Conservation (phyloP, 2,329 filamentous ascomycete genomes). For the Neopestalotiopsis rosae region DNA sequence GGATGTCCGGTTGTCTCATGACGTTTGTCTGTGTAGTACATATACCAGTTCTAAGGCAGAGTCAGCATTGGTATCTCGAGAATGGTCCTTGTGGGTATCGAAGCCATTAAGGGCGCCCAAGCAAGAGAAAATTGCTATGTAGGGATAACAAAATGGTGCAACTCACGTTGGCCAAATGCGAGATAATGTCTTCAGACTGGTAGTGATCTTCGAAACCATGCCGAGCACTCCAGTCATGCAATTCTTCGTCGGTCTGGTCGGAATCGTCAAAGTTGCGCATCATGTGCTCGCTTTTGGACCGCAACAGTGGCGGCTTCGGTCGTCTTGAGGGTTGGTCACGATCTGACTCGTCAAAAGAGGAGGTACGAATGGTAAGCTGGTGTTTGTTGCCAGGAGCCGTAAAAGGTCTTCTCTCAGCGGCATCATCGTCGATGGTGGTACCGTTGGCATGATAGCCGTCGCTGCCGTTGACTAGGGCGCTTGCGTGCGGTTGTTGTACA, state of each 20-base stretch:
- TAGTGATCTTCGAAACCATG: slow-evolving; percentile 95
- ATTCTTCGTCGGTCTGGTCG: slow-evolving; percentile 50
- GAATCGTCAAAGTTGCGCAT: slow-evolving; percentile 43
- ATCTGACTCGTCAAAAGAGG: slow-evolving; percentile 37
- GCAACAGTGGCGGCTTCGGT: slow-evolving; percentile 55
- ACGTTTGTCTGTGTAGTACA: slow-evolving; percentile 98
- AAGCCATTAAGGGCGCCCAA: neutral
- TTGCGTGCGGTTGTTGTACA: slow-evolving; percentile 7
- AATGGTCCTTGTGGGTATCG: neutral
- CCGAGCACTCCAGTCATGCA: slow-evolving; percentile 64
- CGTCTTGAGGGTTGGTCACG: slow-evolving; percentile 44
- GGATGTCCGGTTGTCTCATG: slow-evolving; percentile 94
- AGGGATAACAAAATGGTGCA: slow-evolving; percentile 14
- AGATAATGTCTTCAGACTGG: slow-evolving; percentile 87
- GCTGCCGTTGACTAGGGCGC: slow-evolving; percentile 9
- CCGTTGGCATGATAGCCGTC: slow-evolving; percentile 17
- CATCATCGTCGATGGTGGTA: slow-evolving; percentile 28
- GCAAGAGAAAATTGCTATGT: neutral
- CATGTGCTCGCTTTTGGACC: slow-evolving; percentile 63
- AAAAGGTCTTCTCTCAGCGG: slow-evolving; percentile 45
- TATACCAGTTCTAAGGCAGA: slow-evolving; percentile 85
- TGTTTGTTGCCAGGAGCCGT: slow-evolving; percentile 51
- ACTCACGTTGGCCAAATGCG: slow-evolving; percentile 79
- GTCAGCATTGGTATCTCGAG: neutral
- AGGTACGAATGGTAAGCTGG: slow-evolving; percentile 35